phyloP scores from a whole-genome alignment of 495 filamentous ascomycete species.

The Penicillium cinerascens region DNA sequence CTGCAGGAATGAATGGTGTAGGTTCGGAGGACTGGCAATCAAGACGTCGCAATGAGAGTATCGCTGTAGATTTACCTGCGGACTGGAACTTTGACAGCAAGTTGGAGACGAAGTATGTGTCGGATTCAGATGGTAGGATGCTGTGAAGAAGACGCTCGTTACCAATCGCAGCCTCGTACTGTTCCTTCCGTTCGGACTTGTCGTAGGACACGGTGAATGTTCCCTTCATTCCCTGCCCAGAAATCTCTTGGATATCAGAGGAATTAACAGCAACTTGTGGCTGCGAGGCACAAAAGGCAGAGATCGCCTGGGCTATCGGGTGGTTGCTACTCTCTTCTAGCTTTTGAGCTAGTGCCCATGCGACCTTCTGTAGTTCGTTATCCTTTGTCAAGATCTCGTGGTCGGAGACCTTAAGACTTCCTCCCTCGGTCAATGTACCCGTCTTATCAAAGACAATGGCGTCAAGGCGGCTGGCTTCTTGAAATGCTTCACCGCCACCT shows the following conservation, averaged over 20 bases:
- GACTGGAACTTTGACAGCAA: conserved; percentile 63
- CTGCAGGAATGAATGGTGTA: conserved; percentile 51
- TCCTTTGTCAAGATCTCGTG: conserved; percentile 53
- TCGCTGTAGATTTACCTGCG: conserved; percentile 69
- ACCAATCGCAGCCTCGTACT: conserved; percentile 71
- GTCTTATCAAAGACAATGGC: conserved; percentile 96
- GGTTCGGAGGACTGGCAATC: conserved; percentile 21
- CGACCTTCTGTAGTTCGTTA: conserved; percentile 30
- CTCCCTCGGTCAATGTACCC: conserved; percentile 84
- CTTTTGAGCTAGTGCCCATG: conserved; percentile 54
- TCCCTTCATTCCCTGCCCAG: conserved; percentile 79
- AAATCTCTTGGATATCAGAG: conserved; percentile 63
- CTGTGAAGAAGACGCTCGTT: conserved; percentile 70
- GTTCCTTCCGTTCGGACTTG: conserved; percentile 4
- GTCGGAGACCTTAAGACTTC: conserved; percentile 75
- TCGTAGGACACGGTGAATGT: conserved; percentile 47
- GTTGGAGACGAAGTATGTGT: conserved; percentile 37
- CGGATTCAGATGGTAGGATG: conserved; percentile 22
- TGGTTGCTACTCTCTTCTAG: conserved; percentile 84
- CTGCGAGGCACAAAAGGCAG: conserved; percentile 57
- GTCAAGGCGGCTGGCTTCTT: conserved; percentile 84
- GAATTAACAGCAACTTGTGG: conserved; percentile 28
- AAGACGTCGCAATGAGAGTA: conserved; percentile 53
- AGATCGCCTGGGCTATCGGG: conserved; percentile 81
- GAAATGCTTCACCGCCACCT: conserved; percentile 94